Evolutionary conservation across 495 filamentous ascomycete genomes (phyloP).

Genomic region (Pyrenula massariospora): DNA sequence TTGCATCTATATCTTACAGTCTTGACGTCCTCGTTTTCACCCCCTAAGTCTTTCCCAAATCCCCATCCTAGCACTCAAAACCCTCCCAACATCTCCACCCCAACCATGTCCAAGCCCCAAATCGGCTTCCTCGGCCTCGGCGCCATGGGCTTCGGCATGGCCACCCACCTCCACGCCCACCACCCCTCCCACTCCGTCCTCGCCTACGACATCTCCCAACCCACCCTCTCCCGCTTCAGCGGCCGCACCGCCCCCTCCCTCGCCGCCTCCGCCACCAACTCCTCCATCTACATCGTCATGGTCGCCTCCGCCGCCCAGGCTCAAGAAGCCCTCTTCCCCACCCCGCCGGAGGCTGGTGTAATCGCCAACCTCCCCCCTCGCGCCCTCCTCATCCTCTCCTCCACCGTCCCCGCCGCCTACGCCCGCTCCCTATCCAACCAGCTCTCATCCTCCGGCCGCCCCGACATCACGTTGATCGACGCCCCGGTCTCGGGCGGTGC

Average conservation of each 20-base stretch:
- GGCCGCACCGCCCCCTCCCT: constrained; percentile 51
- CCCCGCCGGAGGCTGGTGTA: constrained; percentile 26
- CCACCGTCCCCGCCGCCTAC: constrained; percentile 61
- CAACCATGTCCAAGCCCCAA: neutral
- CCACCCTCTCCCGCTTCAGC: constrained; percentile 65
- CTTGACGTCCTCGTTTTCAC: no score
- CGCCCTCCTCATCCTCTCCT: constrained; percentile 58
- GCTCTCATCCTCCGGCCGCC: constrained; percentile 38
- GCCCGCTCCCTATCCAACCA: constrained; percentile 45
- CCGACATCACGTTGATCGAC: constrained; percentile 61
- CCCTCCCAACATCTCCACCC: neutral
- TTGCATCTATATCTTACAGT: no score
- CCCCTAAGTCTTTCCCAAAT: no score
- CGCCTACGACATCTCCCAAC: constrained; percentile 64
- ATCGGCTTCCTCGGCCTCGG: constrained; percentile 75
- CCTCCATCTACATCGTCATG: constrained; percentile 61
- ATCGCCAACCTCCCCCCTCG: constrained; percentile 36
- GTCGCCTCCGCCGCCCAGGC: constrained; percentile 66
- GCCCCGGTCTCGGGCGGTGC: constrained; percentile 71
- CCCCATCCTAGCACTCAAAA: no score
- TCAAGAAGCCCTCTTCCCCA: constrained; percentile 51
- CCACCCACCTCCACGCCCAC: constrained; percentile 49
- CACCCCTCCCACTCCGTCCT: constrained; percentile 56
- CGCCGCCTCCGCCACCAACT: constrained; percentile 48
- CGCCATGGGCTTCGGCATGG: constrained; percentile 86